Evolutionary conservation across 257 asterid genomes (phyloP), one percentile per base, ranked within the genome.

Genomic region (Nyctanthes arbortristis): DNA sequence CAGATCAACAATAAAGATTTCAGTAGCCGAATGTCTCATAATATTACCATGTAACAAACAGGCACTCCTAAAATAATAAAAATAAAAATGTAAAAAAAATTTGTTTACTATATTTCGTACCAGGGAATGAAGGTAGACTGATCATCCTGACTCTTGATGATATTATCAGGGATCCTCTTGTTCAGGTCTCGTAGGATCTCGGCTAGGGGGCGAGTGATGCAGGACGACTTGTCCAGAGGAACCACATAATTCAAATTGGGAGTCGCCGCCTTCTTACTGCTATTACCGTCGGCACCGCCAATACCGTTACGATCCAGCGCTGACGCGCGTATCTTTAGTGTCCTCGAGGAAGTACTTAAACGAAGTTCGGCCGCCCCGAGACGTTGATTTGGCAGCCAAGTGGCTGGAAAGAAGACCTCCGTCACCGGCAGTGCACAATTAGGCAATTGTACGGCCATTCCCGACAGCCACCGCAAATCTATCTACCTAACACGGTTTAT

Each of bases 181-280:
- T 92, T 92, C 68, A 92, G 95, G 92, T 92, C 97, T 3, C 93
- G 92, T 11, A 92, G 84, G 77, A 92, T 92, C 93, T 92, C 98
- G 14, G 87, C 94, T 2, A 92, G 92, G 11, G 98, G 98, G 20
- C 98, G 94, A 34, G 95, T 90, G 78, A 90, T 86, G 74, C 94
- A 79, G 20, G 97, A 85, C 7, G 91, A 75, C 82, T 86, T 90
- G 71, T 92, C 98, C 71, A 90, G 56, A 28, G 98, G 97, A n/a
- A 92, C 98, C 69, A 92, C 93, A 64, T 92, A 92, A 73, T 90
- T 92, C 13, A 96, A 81, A 74, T 75, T 87, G 30, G 98, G 87
- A 4, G 88, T 79, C 12, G 91, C 73, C 45, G 88, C 77, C 73
- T 85, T 82, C 89, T 81, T 83, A 52, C 66, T 74, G 39, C 74